Evolutionary conservation across 2,329 filamentous ascomycete species (phyloP).

Genomic region (Fusarium dimerum): DNA sequence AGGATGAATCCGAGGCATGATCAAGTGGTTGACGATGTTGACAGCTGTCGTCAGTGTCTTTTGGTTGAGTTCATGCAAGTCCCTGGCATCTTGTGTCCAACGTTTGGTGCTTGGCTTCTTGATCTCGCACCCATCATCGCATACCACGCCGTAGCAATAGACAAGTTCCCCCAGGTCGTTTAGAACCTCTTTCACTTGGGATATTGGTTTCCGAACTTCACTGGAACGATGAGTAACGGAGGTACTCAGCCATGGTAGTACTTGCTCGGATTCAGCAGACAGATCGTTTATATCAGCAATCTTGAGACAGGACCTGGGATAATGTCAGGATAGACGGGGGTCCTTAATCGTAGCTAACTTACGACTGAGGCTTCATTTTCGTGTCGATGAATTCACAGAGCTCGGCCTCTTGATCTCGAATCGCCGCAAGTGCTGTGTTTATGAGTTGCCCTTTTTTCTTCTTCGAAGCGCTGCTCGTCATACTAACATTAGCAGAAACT

Average conservation of each 20-base stretch:
- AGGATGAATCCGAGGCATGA: conserved; percentile 27
- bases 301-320: conserved; percentile 6
- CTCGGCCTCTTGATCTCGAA: conserved; percentile 25
- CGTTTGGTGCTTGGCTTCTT: conserved; percentile 30
- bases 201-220: conserved; percentile 1
- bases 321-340: neutral
- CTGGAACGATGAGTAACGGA: neutral
- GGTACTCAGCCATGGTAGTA: conserved; percentile 22
- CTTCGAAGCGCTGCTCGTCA: neutral
- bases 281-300: conserved; percentile 4
- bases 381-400: conserved; percentile 23
- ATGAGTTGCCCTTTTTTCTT: conserved; percentile 15
- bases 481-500: neutral
- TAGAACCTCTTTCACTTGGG: conserved; percentile 14
- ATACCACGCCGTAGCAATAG: conserved; percentile 27
- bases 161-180: conserved; percentile 20
- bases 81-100: conserved; percentile 36
- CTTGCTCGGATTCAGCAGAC: conserved; percentile 4
- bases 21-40: conserved; percentile 24
- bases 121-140: conserved; percentile 14
- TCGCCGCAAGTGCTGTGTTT: conserved; percentile 20
- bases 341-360: neutral
- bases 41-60: conserved; percentile 26
- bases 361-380: conserved; percentile 13
- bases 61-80: conserved; percentile 32